A percentile compares a stretch with the other conserved stretches of the same genome.
These are phyloP conservation scores for Scheffersomyces titani DNA, from an alignment of 1,139 yeast species.

Conservation along the genomic window DNA sequence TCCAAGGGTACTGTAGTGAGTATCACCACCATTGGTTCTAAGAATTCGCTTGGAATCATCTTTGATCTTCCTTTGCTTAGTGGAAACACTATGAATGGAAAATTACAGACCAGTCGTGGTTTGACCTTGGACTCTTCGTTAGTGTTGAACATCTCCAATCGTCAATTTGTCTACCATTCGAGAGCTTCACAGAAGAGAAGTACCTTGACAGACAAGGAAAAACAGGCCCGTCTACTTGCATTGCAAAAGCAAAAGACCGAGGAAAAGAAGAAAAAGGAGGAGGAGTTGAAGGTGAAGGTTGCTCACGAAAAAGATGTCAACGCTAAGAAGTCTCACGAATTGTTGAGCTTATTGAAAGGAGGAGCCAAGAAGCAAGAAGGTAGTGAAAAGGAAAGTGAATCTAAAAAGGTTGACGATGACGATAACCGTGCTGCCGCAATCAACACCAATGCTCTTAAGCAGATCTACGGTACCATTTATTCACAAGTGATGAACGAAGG, in stretches of 20 bases:
- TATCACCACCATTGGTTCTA: constrained; percentile 63
- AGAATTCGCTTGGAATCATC: constrained; percentile 64
- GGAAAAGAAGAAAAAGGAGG: constrained; percentile 15
- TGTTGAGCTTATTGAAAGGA: constrained; percentile 28
- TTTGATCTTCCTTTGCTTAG: constrained; percentile 84
- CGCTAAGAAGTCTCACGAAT: constrained; percentile 22
- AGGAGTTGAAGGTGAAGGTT: constrained; percentile 7
- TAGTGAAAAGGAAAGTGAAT: constrained; percentile 10
- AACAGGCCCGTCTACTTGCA: constrained; percentile 17
- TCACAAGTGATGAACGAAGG: constrained; percentile 46
- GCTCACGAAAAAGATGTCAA: constrained; percentile 8
- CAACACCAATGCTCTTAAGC: constrained; percentile 45
- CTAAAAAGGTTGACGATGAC: constrained; percentile 20
- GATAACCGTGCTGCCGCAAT: constrained; percentile 15
- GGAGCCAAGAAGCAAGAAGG: constrained; percentile 11
- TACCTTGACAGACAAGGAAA: constrained; percentile 26
- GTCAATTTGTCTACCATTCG: constrained; percentile 76
- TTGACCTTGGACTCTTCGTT: constrained; percentile 79
- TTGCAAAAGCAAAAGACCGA: constrained; percentile 23
- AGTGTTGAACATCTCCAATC: constrained; percentile 72
- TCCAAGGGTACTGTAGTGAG: constrained; percentile 92
- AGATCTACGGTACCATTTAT: constrained; percentile 51
- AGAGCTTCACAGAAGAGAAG: constrained; percentile 58
- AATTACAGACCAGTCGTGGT: constrained; percentile 78
- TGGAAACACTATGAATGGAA: constrained; percentile 80